These are phyloP conservation scores for Mortierella sp. DNA, from an alignment of 371 early-diverging fungal species.

Conservation along the genomic window DNA sequence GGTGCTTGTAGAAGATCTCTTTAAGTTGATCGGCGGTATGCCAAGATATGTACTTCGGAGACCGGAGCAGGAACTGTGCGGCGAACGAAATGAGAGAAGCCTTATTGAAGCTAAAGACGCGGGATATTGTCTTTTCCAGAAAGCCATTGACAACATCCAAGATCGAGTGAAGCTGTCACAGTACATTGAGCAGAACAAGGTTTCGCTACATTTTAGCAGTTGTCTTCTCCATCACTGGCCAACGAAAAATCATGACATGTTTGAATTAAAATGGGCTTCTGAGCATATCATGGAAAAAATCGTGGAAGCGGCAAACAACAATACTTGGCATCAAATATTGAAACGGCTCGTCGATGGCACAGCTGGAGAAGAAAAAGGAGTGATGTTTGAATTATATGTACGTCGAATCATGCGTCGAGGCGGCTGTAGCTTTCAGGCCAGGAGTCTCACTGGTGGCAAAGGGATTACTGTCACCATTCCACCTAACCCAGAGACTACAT, in stretches of 20 bases:
- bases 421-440: background rate
- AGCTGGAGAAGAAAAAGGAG: background rate
- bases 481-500: background rate
- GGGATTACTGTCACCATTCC: background rate
- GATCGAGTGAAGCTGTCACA: constrained; percentile 23
- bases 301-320: background rate
- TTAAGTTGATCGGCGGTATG: constrained; percentile 19
- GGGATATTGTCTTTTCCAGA: background rate
- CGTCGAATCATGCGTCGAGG: background rate
- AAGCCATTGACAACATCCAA: constrained; percentile 1
- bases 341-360: background rate
- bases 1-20: constrained; percentile 19
- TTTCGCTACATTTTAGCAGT: constrained; percentile 23
- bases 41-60: constrained; percentile 43
- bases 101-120: no score
- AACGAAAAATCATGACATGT: background rate
- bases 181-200: constrained; percentile 19
- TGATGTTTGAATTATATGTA: constrained; percentile 1
- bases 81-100: no score
- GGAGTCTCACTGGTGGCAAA: background rate
- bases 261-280: background rate
- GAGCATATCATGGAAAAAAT: background rate
- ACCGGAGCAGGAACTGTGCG: no score
- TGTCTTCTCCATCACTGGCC: constrained; percentile 16
- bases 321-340: background rate